Base-by-base conservation (phyloP, 208 protist genomes). In the Leishmania gerbilli region DNA sequence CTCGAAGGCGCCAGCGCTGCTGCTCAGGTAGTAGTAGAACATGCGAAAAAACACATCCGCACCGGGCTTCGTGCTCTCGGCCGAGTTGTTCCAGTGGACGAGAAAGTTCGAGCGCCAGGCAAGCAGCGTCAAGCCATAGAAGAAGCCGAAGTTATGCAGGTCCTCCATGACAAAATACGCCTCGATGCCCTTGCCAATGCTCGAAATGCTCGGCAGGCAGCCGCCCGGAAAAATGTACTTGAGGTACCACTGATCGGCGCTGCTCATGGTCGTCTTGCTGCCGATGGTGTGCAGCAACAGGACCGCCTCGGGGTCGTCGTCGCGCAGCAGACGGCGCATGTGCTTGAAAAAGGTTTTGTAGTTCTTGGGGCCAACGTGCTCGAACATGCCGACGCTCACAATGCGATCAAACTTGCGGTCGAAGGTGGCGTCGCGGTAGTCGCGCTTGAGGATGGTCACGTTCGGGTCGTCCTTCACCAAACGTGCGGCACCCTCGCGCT, bases 191-290 rank as follows among this genome's bases (percentile, higher is more conserved):
- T 89, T 87, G 60, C 82, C 85, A 8, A 93, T 87, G 55, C 88
- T 89, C 19, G 79, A 19, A 19, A 91, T 69, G 45, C 80, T 86
- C 9, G 89, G 89, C 49, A 93, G 86, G 68, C 89, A 93, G 56
- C 89, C 91, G 8, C 91, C 91, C 3, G 93, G 93, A 79, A 97
- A 97, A 79, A 97, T 95, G 90, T 97, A 97, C 83, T 90, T 91
- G 55, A 85, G 82, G 80, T 93, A 97, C 92, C 90, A 95, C 89
- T 85, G 91, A 82, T 87, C 93, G 42, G 89, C 92, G 80, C 77
- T 91, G 77, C 76, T 76, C 86, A 87, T 95, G 68, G 88, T 95
- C 37, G 84, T 87, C 84, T 89, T 90, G 83, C 81, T 92, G 58
- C 83, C 93, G 75, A 91, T 95, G 31, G 88, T 94, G 86, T 96